Conservation (phyloP, 768 basidiomycete species). For the Paxillus ammoniavirescens region DNA sequence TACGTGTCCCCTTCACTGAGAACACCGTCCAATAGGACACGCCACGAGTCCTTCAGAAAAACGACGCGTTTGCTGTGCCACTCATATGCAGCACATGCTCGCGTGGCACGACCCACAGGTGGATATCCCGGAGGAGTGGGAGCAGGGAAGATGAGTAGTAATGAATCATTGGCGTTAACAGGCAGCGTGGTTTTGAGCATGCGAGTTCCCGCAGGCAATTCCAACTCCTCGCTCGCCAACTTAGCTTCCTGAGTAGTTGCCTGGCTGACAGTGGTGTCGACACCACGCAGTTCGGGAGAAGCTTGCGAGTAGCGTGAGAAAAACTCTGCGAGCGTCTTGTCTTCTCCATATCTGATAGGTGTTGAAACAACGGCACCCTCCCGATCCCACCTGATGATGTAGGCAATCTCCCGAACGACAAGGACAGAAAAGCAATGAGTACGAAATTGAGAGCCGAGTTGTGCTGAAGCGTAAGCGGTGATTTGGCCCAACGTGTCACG, state of each 20-base stretch:
- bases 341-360: neutral
- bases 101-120: neutral
- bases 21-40: neutral
- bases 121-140: neutral
- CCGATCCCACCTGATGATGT: slow-evolving; percentile 13
- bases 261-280: no score
- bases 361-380: slow-evolving; percentile 11
- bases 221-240: no score
- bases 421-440: slow-evolving; percentile 15
- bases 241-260: no score
- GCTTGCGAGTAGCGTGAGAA: no score
- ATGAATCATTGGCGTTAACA: no score
- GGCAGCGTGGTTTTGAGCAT: no score
- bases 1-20: neutral
- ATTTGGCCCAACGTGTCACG: slow-evolving; percentile 16
- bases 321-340: no score
- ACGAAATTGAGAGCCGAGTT: slow-evolving; percentile 14
- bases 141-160: neutral
- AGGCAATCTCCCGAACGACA: slow-evolving; percentile 1
- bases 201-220: no score
- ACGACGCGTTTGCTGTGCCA: neutral
- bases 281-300: no score
- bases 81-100: neutral
- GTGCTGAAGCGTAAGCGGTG: slow-evolving; percentile 17
- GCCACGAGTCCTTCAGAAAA: slow-evolving; percentile 7